Evolutionary conservation across 176 grass and related monocot species (phyloP).

Genomic region (Cocos nucifera): DNA sequence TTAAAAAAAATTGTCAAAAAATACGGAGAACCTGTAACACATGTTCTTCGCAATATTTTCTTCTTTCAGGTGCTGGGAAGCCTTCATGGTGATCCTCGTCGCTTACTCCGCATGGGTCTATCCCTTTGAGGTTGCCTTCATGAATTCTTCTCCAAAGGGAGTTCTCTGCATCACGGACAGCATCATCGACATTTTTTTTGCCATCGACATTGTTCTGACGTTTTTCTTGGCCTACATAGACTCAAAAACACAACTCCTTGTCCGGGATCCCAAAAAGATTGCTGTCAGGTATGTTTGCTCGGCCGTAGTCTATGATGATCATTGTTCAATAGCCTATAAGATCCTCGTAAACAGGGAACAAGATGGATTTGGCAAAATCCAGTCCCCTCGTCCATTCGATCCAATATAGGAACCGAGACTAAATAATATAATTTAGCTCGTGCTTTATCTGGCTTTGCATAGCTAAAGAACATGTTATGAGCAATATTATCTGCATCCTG

Average conservation of each 20-base stretch:
- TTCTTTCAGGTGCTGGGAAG: constrained; percentile 75
- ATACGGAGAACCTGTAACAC: neutral
- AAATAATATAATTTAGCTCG: too few relatives aligned
- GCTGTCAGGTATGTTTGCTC: constrained; percentile 35
- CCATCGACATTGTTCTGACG: constrained; percentile 71
- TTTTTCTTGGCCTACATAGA: constrained; percentile 96
- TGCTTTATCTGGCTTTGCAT: too few relatives aligned
- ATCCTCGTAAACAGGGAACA: too few relatives aligned
- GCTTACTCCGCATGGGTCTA: constrained; percentile 97
- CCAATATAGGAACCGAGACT: too few relatives aligned
- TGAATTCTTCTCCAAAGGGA: constrained; percentile 65
- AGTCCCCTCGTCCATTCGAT: too few relatives aligned
- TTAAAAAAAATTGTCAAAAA: neutral
- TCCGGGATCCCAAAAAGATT: constrained; percentile 56
- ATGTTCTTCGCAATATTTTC: neutral
- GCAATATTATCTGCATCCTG: too few relatives aligned
- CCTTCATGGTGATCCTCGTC: constrained; percentile 90
- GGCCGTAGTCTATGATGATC: too few relatives aligned
- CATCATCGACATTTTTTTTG: constrained; percentile 69
- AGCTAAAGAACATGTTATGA: too few relatives aligned
- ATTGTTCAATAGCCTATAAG: too few relatives aligned
- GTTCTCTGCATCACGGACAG: constrained; percentile 64
- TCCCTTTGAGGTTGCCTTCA: constrained; percentile 97
- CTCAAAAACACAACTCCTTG: constrained; percentile 64
- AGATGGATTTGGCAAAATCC: too few relatives aligned